phyloP scores from a whole-genome alignment of 768 basidiomycete genomes.

The Pisolithus orientalis region DNA sequence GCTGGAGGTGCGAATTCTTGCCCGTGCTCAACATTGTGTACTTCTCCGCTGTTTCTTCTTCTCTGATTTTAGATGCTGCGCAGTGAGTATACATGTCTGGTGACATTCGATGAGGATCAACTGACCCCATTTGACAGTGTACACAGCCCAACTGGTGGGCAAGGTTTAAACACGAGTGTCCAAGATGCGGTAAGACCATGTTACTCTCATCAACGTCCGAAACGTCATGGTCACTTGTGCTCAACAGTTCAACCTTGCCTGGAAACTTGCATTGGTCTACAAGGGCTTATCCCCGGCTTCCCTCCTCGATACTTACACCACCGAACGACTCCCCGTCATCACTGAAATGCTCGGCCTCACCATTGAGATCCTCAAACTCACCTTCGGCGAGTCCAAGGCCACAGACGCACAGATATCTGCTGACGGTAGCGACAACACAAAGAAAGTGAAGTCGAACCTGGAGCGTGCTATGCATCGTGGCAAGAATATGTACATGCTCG shows the following conservation, averaged over 20 bases:
- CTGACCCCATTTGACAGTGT: constrained; percentile 8
- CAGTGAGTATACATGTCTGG: neutral
- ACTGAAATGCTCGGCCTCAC: constrained; percentile 33
- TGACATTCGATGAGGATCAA: neutral
- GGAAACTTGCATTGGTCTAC: constrained; percentile 36
- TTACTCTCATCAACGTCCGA: too few species aligned
- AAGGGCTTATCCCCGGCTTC: constrained; percentile 3
- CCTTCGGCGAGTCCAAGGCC: neutral
- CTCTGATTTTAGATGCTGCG: too few species aligned
- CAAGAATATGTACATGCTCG: constrained; percentile 11
- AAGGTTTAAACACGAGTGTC: constrained; percentile 16
- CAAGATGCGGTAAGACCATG: constrained; percentile 3
- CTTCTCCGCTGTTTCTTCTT: too few species aligned
- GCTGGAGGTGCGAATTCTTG: too few species aligned
- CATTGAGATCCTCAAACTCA: constrained; percentile 8
- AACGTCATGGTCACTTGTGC: too few species aligned
- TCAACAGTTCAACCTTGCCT: constrained; percentile 32
- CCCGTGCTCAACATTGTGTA: too few species aligned
- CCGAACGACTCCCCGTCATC: constrained; percentile 37
- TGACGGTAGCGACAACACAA: neutral
- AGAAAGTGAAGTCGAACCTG: neutral
- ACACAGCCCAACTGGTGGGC: constrained; percentile 39
- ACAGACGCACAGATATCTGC: neutral
- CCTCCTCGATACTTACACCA: constrained; percentile 32
- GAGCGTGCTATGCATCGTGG: neutral